Base-by-base conservation (phyloP, 768 basidiomycete genomes). In the Mycena olivaceomarginata region DNA sequence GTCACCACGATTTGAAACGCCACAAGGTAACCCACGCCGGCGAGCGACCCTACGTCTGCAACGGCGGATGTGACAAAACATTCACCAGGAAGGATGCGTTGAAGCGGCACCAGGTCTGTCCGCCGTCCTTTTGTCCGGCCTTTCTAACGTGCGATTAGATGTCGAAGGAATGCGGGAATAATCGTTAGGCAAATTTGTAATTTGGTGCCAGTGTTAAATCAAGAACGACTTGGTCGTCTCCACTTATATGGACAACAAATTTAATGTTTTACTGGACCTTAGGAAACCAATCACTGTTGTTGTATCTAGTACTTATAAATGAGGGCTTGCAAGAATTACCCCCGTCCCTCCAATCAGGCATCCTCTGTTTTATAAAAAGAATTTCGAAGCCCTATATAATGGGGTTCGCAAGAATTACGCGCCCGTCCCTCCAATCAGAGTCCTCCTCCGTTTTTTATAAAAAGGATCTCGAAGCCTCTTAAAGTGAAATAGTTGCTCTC, bases 11-110 rank as follows among this genome's bases (percentile, higher is more conserved):
- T 84, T 84, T 96, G 81, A 96, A 96, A 82, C 91, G 95, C 45
- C 95, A 97, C 86, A 89, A 92, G 79, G 94, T 94, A 78, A 96
- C 94, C 39, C 95, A 96, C 84, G 94, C 93, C 10, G 95, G 95
- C 56, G 95, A 96, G 84, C 95, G 95, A 82, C 95, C 95, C 5
- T 96, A 92, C 86, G 84, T 92, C 18, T 96, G 95, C 85, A 96
- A 96, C 79, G 95, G 94, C 18, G 94, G 94, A 59, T 96, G 95
- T 76, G 94, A 94, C 64, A 96, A 96, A 88, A 95, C 95, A 3
- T 96, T 96, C 82, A 96, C 95, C 48, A 91, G 95, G 79, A 95
- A 96, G 85, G 95, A 96, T 81, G 95, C 95, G 11, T 85, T 96
- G 82, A 96, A 96, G 86, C 91, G 95, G 72, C 95, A 96, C 84